Conservation (phyloP, 805 yeast genomes). For the Maudiozyma serrabonitensis region DNA sequence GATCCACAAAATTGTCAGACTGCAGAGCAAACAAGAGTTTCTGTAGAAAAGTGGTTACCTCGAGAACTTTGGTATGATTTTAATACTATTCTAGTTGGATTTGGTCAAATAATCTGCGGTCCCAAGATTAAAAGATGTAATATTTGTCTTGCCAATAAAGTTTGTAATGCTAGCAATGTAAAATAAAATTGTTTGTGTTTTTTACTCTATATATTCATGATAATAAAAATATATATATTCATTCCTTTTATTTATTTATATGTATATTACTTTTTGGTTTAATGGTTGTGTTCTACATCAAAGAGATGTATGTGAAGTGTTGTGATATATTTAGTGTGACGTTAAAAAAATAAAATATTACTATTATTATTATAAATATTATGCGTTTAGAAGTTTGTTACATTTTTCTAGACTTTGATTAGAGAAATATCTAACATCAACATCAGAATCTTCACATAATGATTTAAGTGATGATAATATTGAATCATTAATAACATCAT, state of each 20-base stretch:
- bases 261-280: neutral
- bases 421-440: conserved; percentile 85
- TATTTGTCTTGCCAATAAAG: conserved; percentile 47
- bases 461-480: conserved; percentile 58
- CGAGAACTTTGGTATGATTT: conserved; percentile 67
- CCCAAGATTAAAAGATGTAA: conserved; percentile 66
- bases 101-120: conserved; percentile 80
- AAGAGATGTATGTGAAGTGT: too few species aligned
- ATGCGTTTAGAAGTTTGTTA: conserved; percentile 5
- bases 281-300: too few species aligned
- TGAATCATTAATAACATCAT: conserved; percentile 36
- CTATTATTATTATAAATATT: neutral
- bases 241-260: neutral
- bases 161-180: conserved; percentile 40
- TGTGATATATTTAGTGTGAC: too few species aligned
- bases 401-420: conserved; percentile 44
- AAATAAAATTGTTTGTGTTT: neutral
- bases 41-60: conserved; percentile 67
- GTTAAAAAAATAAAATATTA: neutral
- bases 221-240: neutral
- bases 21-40: conserved; percentile 67
- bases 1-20: conserved; percentile 33
- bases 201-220: neutral
- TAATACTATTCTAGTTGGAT: conserved; percentile 80
- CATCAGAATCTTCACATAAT: conserved; percentile 64